A percentile compares a stretch with the other conserved stretches of the same genome.
phyloP scores from a whole-genome alignment of 108 stramenopile species.

The Skeletonema menzelii region DNA sequence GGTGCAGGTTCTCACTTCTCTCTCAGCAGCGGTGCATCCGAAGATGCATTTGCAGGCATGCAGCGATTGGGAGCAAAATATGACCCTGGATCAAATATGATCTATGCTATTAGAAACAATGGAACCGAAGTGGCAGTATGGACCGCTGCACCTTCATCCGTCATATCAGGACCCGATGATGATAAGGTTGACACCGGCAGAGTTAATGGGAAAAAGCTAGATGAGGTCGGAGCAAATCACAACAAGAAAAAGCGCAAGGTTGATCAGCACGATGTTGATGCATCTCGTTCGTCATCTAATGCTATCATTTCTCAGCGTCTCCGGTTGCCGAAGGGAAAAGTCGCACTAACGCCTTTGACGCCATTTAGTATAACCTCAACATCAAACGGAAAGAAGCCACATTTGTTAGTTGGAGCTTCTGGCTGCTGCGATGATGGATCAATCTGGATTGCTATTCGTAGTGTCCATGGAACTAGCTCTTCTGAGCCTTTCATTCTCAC shows the following conservation, averaged over 20 bases:
- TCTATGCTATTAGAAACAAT: conserved; percentile 44
- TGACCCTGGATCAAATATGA: conserved; percentile 33
- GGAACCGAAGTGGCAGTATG: conserved; percentile 42
- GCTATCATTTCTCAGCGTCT: conserved; percentile 18
- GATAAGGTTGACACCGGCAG: conserved; percentile 6
- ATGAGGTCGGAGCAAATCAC: background rate
- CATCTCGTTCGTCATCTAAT: conserved; percentile 3
- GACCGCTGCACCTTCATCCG: conserved; percentile 44
- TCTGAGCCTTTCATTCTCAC: conserved; percentile 15
- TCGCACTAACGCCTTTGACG: conserved; percentile 23
- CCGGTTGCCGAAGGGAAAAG: conserved; percentile 27
- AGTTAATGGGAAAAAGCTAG: conserved; percentile 5
- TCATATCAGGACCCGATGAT: conserved; percentile 44
- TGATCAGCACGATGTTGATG: background rate
- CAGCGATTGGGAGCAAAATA: conserved; percentile 29
- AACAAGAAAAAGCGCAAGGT: conserved; percentile 33
- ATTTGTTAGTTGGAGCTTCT: conserved; percentile 27
- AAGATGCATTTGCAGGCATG: conserved; percentile 24
- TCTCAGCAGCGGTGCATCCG: conserved; percentile 3
- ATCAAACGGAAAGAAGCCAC: conserved; percentile 6
- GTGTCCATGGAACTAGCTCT: conserved; percentile 1
- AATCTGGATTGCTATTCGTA: conserved; percentile 34
- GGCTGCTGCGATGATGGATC: conserved; percentile 49
- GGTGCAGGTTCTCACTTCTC: conserved; percentile 27
- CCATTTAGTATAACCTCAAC: conserved; percentile 26